Conservation (phyloP, 257 asterid species). For the Nicotiana tomentosiformis region DNA sequence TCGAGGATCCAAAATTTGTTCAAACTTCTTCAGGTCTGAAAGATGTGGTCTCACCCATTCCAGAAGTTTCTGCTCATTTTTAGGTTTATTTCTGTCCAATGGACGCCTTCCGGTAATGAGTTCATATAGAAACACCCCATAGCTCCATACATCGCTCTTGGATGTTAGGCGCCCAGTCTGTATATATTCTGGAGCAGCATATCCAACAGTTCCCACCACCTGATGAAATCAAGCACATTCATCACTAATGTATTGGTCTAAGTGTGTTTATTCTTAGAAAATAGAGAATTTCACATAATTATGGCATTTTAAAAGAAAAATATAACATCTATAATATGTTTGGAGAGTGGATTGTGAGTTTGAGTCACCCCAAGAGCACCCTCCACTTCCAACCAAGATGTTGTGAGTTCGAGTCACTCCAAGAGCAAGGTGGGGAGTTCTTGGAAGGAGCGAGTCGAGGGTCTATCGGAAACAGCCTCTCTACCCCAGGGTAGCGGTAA, state of each 20-base stretch:
- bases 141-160: slow-evolving; percentile 93
- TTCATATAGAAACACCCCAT: slow-evolving; percentile 86
- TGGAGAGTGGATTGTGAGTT: not conserved
- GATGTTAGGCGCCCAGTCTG: slow-evolving; percentile 86
- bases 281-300: not conserved
- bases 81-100: slow-evolving; percentile 68
- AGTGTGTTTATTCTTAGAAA: not conserved
- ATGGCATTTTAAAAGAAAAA: not conserved
- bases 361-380: no score
- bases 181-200: slow-evolving; percentile 93
- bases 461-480: no score
- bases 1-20: slow-evolving; percentile 74
- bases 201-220: slow-evolving; percentile 95
- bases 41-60: slow-evolving; percentile 86
- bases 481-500: no score
- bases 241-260: not conserved
- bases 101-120: slow-evolving; percentile 92
- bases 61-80: slow-evolving; percentile 74
- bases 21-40: slow-evolving; percentile 60
- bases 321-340: not conserved
- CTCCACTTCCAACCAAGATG: no score
- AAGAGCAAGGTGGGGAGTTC: no score
- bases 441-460: no score
- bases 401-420: no score
- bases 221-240: not conserved